Evolutionary conservation across 2,329 filamentous ascomycete genomes (phyloP), one percentile per base, ranked within the genome.

Genomic region (Arthrinium phaeospermum): DNA sequence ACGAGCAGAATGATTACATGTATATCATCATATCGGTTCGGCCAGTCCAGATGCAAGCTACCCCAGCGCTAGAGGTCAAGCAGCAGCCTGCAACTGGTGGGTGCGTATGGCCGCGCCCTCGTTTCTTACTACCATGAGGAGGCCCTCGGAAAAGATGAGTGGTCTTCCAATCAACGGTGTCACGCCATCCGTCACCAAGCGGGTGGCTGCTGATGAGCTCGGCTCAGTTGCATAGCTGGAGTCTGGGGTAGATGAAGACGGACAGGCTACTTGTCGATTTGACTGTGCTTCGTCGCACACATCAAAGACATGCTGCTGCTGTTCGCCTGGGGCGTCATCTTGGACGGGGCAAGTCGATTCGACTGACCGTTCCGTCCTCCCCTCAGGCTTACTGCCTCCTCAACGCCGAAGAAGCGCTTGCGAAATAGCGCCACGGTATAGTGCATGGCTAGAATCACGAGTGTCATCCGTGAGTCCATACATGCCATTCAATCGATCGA

Each of bases 341-440:
- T 22, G 57, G 34, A 34, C 27, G 13, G 13, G 34, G 57, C 34
- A 64, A 41, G 57, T 64, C 57, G 57, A 64, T 24, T 64, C 57
- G 57, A 64, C 22, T 64, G n/a, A 41, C 57, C 57, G n/a, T 41
- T 57, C 34, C 57, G n/a, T 41, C 19, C 19, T 41, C 19, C 41
- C 10, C 37, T 41, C 37, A 10, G 37, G 30, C 30, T 4, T 13
- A 14, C 19, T 34, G 16, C 37, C 37, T 41, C 37, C 57, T 41
- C 34, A 30, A 34, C 16, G 30, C 37, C 19, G 30, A 22, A 14
- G 34, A 64, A 64, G 30, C 51, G 24, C 27, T 41, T 41, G 34
- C 57, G 34, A 64, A n/a, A 64, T 64, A 64, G 57, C 57, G 57
- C 22, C 57, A 64, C 57, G 57, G 57, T 64, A 41, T 64, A 41